phyloP scores from a whole-genome alignment of 1,284 basidiomycete genomes.

The Takashimella koratensis region DNA sequence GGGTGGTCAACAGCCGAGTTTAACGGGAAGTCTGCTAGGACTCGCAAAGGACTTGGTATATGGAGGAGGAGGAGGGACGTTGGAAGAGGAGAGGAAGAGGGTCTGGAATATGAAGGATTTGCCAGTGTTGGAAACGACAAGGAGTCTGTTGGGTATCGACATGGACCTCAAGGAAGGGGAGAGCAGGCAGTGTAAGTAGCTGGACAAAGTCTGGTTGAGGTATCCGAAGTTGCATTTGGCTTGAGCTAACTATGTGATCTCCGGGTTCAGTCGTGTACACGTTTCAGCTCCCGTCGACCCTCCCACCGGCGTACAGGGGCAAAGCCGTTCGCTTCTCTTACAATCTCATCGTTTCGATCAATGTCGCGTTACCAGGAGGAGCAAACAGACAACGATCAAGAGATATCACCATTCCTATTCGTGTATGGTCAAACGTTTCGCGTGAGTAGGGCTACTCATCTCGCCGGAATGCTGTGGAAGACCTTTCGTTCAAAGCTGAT shows the following conservation, averaged over 20 bases:
- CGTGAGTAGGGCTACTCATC: too few species aligned
- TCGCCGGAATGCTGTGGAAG: too few species aligned
- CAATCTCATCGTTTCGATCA: constrained; percentile 71
- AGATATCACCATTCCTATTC: constrained; percentile 39
- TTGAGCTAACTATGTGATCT: too few species aligned
- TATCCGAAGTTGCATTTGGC: too few species aligned
- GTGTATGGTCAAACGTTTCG: constrained; percentile 44
- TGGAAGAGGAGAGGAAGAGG: constrained; percentile 47
- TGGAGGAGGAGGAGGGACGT: constrained; percentile 38
- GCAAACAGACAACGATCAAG: constrained; percentile 33
- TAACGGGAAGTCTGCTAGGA: constrained; percentile 48
- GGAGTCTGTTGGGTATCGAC: constrained; percentile 46
- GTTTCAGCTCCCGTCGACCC: constrained; percentile 65
- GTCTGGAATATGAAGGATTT: constrained; percentile 48
- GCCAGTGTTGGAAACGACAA: constrained; percentile 45
- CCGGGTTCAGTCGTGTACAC: constrained; percentile 65
- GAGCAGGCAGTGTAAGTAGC: constrained; percentile 39
- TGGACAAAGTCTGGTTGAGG: too few species aligned
- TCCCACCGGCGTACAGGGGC: constrained; percentile 88
- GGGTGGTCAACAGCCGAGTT: constrained; percentile 38
- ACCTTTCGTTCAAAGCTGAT: too few species aligned
- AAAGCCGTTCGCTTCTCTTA: constrained; percentile 81
- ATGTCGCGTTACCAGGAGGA: constrained; percentile 31
- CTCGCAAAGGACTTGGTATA: constrained; percentile 44
- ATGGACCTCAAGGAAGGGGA: constrained; percentile 40